These are phyloP conservation scores for Tetrahymena borealis DNA, from an alignment of 73 alveolate species.

Conservation along the genomic window DNA sequence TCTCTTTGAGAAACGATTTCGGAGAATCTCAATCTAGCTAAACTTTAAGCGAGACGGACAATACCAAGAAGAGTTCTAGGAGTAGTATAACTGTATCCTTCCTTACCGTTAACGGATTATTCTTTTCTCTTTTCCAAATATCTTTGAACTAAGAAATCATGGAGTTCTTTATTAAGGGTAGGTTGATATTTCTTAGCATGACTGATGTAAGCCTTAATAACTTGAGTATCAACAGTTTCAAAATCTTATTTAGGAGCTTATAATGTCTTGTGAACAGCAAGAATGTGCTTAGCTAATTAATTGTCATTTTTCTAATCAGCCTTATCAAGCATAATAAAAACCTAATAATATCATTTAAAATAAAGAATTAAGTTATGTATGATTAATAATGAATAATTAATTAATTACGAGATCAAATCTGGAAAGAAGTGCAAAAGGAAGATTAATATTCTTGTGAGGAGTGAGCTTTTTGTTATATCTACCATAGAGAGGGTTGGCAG, in stretches of 20 bases:
- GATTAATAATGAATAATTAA: too few relatives aligned
- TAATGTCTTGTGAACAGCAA: constrained; percentile 42
- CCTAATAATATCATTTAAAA: too few relatives aligned
- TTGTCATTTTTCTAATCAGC: constrained; percentile 76
- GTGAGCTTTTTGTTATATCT: constrained; percentile 70
- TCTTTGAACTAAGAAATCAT: constrained; percentile 74
- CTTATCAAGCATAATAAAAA: constrained; percentile 85
- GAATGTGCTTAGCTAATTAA: constrained; percentile 64
- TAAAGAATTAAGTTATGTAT: too few relatives aligned
- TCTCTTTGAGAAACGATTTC: constrained; percentile 73
- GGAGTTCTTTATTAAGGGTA: constrained; percentile 70
- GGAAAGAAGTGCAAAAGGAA: constrained; percentile 97
- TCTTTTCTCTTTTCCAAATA: constrained; percentile 81
- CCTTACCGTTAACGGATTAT: constrained; percentile 57
- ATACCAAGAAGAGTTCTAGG: constrained; percentile 95
- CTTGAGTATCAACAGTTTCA: constrained; percentile 63
- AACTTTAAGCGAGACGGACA: constrained; percentile 73
- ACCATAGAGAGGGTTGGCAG: constrained; percentile 98
- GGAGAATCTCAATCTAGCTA: constrained; percentile 80
- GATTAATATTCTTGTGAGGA: constrained; percentile 93
- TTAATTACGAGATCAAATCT: constrained; percentile 80
- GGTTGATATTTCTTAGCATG: constrained; percentile 76
- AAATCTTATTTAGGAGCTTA: constrained; percentile 5
- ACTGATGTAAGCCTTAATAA: constrained; percentile 77
- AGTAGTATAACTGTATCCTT: constrained; percentile 87